Conservation (phyloP, 169 alveolate genomes). For the Babesia caballi region DNA sequence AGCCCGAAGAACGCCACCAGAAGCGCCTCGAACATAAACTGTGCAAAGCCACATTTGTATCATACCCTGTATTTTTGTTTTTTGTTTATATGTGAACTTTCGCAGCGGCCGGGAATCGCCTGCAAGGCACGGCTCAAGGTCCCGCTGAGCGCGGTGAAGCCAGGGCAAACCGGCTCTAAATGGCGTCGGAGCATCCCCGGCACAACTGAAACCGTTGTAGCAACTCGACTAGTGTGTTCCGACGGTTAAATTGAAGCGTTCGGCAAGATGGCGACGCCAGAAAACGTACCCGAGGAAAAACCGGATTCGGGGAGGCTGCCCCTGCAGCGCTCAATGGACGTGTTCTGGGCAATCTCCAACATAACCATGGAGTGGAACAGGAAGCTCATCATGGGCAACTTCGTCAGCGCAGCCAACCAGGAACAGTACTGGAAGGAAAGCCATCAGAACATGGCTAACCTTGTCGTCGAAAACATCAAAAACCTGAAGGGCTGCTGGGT, state of each 20-base stretch:
- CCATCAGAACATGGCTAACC: slow-evolving; percentile 85
- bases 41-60: too few species aligned
- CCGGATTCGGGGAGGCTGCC: slow-evolving; percentile 17
- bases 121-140: too few species aligned
- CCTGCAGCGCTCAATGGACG: slow-evolving; percentile 55
- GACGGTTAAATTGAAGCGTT: not conserved
- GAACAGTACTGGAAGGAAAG: slow-evolving; percentile 84
- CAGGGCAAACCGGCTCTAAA: too few species aligned
- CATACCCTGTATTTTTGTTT: too few species aligned
- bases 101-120: too few species aligned
- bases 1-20: too few species aligned
- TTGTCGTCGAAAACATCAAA: slow-evolving; percentile 81
- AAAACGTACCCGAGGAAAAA: not conserved
- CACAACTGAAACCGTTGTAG: too few species aligned
- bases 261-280: not conserved
- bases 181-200: too few species aligned
- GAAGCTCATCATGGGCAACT: slow-evolving; percentile 54
- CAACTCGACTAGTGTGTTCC: too few species aligned
- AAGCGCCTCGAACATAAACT: too few species aligned
- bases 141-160: too few species aligned
- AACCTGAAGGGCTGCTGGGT: slow-evolving; percentile 91
- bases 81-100: too few species aligned
- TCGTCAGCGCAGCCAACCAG: slow-evolving; percentile 28
- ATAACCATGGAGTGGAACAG: slow-evolving; percentile 69
- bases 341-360: slow-evolving; percentile 47